phyloP scores from a whole-genome alignment of 768 basidiomycete genomes.

The Russula earlei region DNA sequence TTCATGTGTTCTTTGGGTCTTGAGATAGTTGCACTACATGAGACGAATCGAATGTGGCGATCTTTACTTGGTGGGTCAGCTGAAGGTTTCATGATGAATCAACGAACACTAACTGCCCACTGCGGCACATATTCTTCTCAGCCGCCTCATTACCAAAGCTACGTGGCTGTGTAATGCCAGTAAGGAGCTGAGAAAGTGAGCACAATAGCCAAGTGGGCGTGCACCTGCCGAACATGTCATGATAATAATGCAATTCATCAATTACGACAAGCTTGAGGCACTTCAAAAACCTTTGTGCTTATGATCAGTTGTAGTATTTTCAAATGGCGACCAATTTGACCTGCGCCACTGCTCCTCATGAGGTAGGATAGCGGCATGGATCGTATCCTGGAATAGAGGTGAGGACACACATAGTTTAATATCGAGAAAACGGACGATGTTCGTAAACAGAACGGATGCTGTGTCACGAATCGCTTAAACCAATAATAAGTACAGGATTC shows the following conservation, averaged over 20 bases:
- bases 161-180: constrained; percentile 47
- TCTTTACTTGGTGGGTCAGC: constrained; percentile 32
- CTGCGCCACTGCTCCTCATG: constrained; percentile 78
- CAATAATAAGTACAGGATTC: not conserved
- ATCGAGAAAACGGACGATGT: constrained; percentile 46
- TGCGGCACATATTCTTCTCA: constrained; percentile 65
- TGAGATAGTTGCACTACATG: constrained; percentile 81
- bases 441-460: constrained; percentile 79
- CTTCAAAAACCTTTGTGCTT: constrained; percentile 53
- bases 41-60: constrained; percentile 51
- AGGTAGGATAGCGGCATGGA: constrained; percentile 78
- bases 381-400: constrained; percentile 50
- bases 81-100: not conserved
- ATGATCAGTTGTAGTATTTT: constrained; percentile 3
- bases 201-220: not conserved
- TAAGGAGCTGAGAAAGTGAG: not conserved
- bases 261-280: constrained; percentile 72
- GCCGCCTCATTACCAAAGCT: constrained; percentile 65
- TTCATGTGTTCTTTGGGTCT: constrained; percentile 71
- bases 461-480: constrained; percentile 54
- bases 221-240: constrained; percentile 71
- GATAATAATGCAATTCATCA: constrained; percentile 84
- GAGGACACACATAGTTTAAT: not conserved
- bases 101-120: constrained; percentile 48
- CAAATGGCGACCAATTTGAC: constrained; percentile 27